Base-by-base conservation (phyloP, 2,329 filamentous ascomycete genomes). In the Colletotrichum paranaense region DNA sequence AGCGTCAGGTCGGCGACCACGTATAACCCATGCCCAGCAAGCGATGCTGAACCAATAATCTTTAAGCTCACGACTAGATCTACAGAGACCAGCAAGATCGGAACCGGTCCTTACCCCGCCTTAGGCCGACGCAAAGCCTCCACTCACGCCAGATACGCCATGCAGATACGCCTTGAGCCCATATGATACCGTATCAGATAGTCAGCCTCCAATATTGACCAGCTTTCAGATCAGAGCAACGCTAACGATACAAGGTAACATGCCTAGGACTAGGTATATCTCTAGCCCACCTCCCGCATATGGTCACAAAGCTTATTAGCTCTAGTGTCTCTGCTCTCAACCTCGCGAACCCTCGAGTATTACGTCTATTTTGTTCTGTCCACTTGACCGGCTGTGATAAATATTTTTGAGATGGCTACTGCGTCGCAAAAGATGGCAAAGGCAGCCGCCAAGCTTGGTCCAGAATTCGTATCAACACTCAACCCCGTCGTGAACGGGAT, bases 71-170 rank as follows among this genome's bases (percentile, higher is more conserved):
- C 42, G n/a, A 49, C 42, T 49, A 11, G 19, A 49, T 49, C 42
- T 22, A 49, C 19, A 19, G n/a, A 9, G 19, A 9, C 7, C 42
- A 49, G 3, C 7, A 22, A n/a, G 19, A 49, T 49, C 42, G 42
- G 42, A n/a, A 49, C 19, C 19, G 8, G 8, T 22, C 19, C 42
- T 22, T 49, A 49, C 42, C 42, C 42, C 42, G 42, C 42, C 19
- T 49, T 49, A 9, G 42, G 42, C 16, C 8, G 42, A 49, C 1
- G 42, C 42, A 49, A 49, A 22, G 42, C 42, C 42, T 22, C 19
- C 16, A 49, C 42, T 60, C 32, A 70, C 70, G 70, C 70, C 59
- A 65, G 42, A 73, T 73, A 73, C 59, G 32, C 55, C 53, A 22
- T 65, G 67, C 49, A 55, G 64, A 42, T 62, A 58, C 46, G 69